Conservation (phyloP, 345 rosid genomes). For the Eucalyptus victrix region DNA sequence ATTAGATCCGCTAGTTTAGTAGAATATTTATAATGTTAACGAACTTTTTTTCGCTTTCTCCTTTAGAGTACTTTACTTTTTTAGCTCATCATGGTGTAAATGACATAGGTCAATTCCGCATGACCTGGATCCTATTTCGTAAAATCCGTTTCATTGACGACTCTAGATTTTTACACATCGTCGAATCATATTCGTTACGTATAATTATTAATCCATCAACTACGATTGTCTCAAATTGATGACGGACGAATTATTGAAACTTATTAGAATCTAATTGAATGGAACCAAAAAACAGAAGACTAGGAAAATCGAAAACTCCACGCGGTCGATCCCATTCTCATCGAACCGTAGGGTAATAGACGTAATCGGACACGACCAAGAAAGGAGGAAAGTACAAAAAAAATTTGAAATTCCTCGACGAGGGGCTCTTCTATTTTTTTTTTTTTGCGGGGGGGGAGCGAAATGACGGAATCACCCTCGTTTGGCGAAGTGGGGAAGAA, state of each 20-base stretch:
- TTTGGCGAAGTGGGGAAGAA: background rate
- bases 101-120: accelerated
- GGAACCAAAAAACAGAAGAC: background rate
- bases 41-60: background rate
- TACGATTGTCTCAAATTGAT: background rate
- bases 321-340: background rate
- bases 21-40: background rate
- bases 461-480: background rate
- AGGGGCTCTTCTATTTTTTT: too few species aligned
- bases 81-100: background rate
- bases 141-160: accelerated
- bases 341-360: background rate
- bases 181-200: accelerated
- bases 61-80: background rate
- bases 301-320: background rate
- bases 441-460: accelerated
- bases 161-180: accelerated
- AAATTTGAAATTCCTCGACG: background rate
- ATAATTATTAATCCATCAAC: accelerated
- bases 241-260: background rate
- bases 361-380: background rate
- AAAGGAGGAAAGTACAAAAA: background rate
- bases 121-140: accelerated
- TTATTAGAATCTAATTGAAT: background rate
- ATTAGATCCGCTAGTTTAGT: accelerated